Conservation (phyloP, 352 stramenopile species). For the Globisporangium cederbergense region DNA sequence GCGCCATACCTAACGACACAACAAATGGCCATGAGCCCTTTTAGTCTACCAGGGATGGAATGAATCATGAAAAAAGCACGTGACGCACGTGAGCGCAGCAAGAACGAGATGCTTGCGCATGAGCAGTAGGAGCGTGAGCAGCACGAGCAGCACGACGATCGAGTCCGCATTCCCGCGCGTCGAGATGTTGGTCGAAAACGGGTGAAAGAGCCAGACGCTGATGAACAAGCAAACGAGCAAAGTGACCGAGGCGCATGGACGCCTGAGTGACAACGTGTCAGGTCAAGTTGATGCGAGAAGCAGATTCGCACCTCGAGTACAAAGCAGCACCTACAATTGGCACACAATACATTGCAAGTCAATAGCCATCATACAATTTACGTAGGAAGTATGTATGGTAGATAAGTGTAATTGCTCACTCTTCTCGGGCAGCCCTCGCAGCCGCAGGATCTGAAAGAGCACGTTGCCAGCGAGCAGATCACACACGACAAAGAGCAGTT, state of each 20-base stretch:
- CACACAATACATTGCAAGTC: neutral
- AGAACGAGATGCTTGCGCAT: conserved; percentile 78
- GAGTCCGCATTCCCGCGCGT: conserved; percentile 97
- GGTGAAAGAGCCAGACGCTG: conserved; percentile 97
- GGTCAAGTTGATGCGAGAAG: neutral
- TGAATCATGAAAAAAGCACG: neutral
- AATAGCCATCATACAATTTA: neutral
- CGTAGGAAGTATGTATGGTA: neutral
- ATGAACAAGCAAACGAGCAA: neutral
- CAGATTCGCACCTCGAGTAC: conserved; percentile 44
- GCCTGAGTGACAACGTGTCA: neutral
- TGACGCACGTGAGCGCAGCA: conserved; percentile 57
- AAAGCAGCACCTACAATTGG: conserved; percentile 40
- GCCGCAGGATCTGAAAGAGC: conserved; percentile 83
- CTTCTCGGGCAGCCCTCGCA: conserved; percentile 51
- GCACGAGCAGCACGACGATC: conserved; percentile 91
- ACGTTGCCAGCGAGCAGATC: conserved; percentile 92
- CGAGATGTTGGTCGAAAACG: conserved; percentile 98
- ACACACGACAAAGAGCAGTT: conserved; percentile 94
- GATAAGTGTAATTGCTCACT: conserved; percentile 23
- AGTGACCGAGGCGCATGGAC: neutral
- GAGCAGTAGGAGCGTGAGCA: conserved; percentile 88
- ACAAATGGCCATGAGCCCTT: neutral
- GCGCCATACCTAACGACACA: conserved; percentile 82
- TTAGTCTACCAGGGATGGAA: no score